A percentile compares a stretch with the other conserved stretches of the same genome.
Evolutionary conservation across 768 basidiomycete genomes (phyloP).

Genomic region (Artomyces pyxidatus): DNA sequence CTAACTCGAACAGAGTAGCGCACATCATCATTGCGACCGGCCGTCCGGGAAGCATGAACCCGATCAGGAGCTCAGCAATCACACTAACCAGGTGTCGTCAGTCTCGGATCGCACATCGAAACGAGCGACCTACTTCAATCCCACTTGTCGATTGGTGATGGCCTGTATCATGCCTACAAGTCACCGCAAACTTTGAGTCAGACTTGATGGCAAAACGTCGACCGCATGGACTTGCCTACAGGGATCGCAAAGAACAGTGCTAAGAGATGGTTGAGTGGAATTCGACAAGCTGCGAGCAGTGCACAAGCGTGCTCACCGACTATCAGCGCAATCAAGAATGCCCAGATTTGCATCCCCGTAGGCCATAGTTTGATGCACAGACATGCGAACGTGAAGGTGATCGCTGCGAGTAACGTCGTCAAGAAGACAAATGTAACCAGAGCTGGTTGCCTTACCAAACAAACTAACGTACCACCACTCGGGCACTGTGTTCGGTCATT

Average conservation of each 20-base stretch:
- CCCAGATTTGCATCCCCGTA: slow-evolving; percentile 61
- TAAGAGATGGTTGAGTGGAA: neutral
- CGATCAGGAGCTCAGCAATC: slow-evolving; percentile 66
- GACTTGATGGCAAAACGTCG: slow-evolving; percentile 11
- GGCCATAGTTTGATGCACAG: slow-evolving; percentile 55
- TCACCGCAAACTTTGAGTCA: slow-evolving; percentile 4
- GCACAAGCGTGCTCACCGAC: slow-evolving; percentile 19
- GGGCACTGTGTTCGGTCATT: slow-evolving; percentile 23
- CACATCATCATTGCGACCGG: slow-evolving; percentile 77
- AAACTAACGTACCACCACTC: slow-evolving; percentile 32
- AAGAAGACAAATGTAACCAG: neutral
- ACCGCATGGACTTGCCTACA: slow-evolving; percentile 48
- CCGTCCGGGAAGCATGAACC: slow-evolving; percentile 47
- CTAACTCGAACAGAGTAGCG: slow-evolving; percentile 25
- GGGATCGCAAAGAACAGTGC: slow-evolving; percentile 63
- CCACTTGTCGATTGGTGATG: slow-evolving; percentile 71
- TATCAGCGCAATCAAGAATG: slow-evolving; percentile 42
- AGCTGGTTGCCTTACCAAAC: slow-evolving; percentile 26
- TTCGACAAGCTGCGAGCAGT: neutral
- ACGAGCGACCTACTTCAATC: slow-evolving; percentile 31
- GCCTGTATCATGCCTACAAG: slow-evolving; percentile 58
- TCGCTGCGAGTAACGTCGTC: slow-evolving; percentile 20
- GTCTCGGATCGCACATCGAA: too few relatives aligned
- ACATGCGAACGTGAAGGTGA: slow-evolving; percentile 55
- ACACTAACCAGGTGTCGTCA: slow-evolving; percentile 32